phyloP scores from a whole-genome alignment of 179 eudicot species.

The Heliamphora pulchella region DNA sequence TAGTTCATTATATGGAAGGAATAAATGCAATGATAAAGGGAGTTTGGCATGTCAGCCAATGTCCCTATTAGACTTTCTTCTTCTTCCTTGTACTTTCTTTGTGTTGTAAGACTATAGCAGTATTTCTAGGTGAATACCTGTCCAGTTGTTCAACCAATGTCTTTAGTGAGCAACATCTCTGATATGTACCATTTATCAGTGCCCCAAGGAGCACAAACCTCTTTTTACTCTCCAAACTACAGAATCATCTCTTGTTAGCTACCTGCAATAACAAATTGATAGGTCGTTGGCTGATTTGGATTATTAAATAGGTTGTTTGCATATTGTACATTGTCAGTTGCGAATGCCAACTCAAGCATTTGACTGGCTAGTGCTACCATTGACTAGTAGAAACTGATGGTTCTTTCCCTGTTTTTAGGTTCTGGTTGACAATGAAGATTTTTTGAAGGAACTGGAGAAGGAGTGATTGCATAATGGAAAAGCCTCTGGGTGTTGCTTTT shows the following conservation, averaged over 20 bases:
- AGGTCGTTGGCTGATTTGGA: not conserved
- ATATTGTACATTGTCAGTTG: not conserved
- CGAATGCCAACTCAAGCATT: too few relatives aligned
- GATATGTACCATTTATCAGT: not conserved
- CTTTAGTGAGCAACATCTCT: too few relatives aligned
- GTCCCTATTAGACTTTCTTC: too few relatives aligned
- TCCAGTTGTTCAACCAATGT: not conserved
- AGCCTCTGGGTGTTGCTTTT: not conserved
- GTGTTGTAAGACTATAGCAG: not conserved
- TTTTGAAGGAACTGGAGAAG: constrained; percentile 51
- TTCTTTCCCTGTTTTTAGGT: constrained; percentile 31
- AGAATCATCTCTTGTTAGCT: not conserved
- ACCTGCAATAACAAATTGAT: not conserved
- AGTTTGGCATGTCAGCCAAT: too few relatives aligned
- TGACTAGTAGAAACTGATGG: not conserved
- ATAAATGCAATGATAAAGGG: not conserved
- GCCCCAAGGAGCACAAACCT: not conserved
- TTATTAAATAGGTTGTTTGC: not conserved
- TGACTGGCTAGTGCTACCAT: too few relatives aligned
- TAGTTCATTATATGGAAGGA: not conserved
- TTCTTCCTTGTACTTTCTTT: too few relatives aligned
- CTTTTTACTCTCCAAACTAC: not conserved
- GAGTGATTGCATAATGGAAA: not conserved
- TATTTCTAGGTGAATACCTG: not conserved
- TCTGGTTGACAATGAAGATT: constrained; percentile 65